Evolutionary conservation across 78 protist species (phyloP).

Genomic region (Bigelowiella natans): DNA sequence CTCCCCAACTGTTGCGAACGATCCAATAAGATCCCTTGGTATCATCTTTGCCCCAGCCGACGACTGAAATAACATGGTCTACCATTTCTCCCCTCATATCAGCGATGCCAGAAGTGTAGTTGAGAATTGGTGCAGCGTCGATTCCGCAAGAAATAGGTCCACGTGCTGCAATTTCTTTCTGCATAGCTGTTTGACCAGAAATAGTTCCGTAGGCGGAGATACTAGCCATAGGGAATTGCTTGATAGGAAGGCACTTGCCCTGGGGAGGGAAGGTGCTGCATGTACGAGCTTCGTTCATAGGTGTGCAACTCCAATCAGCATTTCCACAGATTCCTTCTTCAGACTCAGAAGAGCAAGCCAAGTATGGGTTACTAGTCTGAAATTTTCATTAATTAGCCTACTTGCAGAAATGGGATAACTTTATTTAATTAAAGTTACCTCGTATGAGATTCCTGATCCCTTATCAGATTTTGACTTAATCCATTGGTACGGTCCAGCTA

Average conservation of each 20-base stretch:
- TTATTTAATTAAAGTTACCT: conserved; percentile 42
- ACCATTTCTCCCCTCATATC: no score
- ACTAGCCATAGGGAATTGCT: conserved; percentile 42
- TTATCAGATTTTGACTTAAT: background rate
- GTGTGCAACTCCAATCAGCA: conserved; percentile 35
- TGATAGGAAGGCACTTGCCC: conserved; percentile 59
- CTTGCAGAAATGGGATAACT: no score
- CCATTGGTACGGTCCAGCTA: conserved; percentile 35
- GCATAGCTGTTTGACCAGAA: conserved; percentile 36
- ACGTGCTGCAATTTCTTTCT: conserved; percentile 56
- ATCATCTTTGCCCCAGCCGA: background rate
- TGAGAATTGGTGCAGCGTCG: conserved; percentile 23
- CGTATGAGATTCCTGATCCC: conserved; percentile 57
- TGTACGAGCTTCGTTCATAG: conserved; percentile 51
- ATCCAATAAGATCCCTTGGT: background rate
- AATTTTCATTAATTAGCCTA: no score
- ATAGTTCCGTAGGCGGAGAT: conserved; percentile 64
- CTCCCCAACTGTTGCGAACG: background rate
- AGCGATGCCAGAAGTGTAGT: no score
- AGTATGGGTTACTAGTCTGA: no score
- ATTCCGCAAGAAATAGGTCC: conserved; percentile 59
- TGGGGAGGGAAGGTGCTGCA: conserved; percentile 53
- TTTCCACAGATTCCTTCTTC: background rate
- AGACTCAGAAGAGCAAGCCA: conserved; percentile 37
- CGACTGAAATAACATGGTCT: background rate